These are phyloP conservation scores for Penicillium flavigenum DNA, from an alignment of 495 filamentous ascomycete genomes.

Conservation along the genomic window DNA sequence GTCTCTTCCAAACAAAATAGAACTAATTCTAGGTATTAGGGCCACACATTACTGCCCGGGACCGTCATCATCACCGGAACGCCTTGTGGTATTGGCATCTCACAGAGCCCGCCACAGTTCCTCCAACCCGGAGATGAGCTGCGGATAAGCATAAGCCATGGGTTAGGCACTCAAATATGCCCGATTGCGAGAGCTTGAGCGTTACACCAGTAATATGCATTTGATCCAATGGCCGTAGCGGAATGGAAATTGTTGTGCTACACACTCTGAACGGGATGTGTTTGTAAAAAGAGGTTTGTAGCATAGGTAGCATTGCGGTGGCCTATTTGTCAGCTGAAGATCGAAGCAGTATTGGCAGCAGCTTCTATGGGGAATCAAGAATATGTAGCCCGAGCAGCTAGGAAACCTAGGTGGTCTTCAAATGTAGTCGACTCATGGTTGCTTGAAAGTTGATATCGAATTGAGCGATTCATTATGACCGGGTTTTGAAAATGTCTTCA, in stretches of 20 bases:
- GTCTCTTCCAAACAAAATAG: background rate
- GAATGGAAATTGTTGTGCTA: background rate
- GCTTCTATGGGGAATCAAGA: background rate
- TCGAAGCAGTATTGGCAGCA: background rate
- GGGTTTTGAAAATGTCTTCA: background rate
- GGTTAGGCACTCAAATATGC: conserved; percentile 14
- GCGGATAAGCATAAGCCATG: conserved; percentile 13
- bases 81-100: conserved; percentile 22
- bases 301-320: background rate
- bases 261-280: background rate
- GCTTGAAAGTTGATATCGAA: background rate
- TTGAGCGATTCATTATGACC: background rate
- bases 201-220: background rate
- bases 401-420: background rate
- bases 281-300: background rate
- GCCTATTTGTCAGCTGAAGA: background rate
- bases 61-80: conserved; percentile 22
- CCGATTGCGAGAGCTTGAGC: conserved; percentile 7
- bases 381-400: background rate
- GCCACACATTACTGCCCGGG: conserved; percentile 14
- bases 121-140: conserved; percentile 18
- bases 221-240: background rate
- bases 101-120: conserved; percentile 15
- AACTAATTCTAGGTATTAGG: conserved; percentile 2
- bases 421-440: background rate